Conservation (phyloP, 2,329 filamentous ascomycete genomes). For the Cordyceps cicadae region DNA sequence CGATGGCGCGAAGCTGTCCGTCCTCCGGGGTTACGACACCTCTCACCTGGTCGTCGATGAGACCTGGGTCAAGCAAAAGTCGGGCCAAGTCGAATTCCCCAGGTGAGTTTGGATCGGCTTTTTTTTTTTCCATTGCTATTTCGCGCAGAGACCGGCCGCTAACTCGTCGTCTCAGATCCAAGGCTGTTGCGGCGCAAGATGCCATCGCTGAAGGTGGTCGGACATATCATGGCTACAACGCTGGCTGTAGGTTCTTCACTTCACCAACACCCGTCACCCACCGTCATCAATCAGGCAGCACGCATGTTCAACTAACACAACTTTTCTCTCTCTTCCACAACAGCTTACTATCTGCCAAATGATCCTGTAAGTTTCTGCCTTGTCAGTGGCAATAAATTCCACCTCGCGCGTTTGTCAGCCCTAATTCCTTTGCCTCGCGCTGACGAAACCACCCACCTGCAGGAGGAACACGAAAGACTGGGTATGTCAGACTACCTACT, state of each 20-base stretch:
- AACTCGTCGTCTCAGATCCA: not conserved
- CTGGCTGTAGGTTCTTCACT: conserved; percentile 4
- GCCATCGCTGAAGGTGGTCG: conserved; percentile 2
- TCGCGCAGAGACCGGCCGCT: not conserved
- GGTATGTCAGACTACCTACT: conserved; percentile 11
- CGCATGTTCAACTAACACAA: not conserved
- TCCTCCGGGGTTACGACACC: conserved; percentile 7
- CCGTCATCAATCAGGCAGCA: no score
- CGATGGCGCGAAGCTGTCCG: conserved; percentile 6
- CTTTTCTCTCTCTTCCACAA: not conserved
- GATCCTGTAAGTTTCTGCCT: conserved; percentile 4
- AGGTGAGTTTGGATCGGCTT: no score
- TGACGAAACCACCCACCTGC: not conserved
- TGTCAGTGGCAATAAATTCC: not conserved
- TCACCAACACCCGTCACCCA: not conserved
- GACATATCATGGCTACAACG: conserved; percentile 10
- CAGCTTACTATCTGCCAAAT: conserved; percentile 14
- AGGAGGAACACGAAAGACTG: conserved; percentile 18
- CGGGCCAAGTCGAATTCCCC: conserved; percentile 1
- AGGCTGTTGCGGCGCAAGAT: not conserved
- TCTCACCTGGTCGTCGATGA: conserved; percentile 10
- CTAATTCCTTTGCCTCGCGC: not conserved
- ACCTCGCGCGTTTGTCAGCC: no score
- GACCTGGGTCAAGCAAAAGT: not conserved
- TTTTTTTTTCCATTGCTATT: not conserved